Evolutionary conservation across 805 yeast genomes (phyloP).

Genomic region (Clavispora asparagi): DNA sequence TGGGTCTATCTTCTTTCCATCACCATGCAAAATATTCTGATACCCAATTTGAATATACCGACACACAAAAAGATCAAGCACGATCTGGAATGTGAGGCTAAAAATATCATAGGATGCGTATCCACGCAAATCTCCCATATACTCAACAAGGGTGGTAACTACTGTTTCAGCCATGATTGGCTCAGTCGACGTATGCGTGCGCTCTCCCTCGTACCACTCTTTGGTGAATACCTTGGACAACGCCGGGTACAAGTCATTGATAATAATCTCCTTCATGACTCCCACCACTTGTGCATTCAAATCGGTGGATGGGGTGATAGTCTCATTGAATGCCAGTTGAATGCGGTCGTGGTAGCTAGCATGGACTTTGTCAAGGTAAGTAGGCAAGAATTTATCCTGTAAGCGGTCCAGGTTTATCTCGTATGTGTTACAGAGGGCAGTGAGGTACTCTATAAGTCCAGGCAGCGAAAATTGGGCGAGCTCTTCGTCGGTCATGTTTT

Average conservation of each 20-base stretch:
- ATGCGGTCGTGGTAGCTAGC: constrained; percentile 32
- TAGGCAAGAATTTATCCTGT: constrained; percentile 60
- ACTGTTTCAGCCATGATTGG: constrained; percentile 52
- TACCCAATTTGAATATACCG: constrained; percentile 36
- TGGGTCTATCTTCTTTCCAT: constrained; percentile 39
- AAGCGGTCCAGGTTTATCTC: constrained; percentile 67
- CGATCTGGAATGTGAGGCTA: constrained; percentile 32
- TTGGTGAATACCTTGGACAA: constrained; percentile 60
- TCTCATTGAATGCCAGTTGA: constrained; percentile 33
- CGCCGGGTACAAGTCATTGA: constrained; percentile 65
- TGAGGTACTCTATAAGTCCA: constrained; percentile 74
- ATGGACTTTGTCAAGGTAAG: constrained; percentile 56
- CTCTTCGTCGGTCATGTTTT: constrained; percentile 37
- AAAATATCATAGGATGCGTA: constrained; percentile 39
- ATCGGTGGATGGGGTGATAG: constrained; percentile 63
- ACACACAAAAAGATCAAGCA: constrained; percentile 34
- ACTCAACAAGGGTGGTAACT: constrained; percentile 70
- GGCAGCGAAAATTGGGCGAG: constrained; percentile 40
- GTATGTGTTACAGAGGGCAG: constrained; percentile 84
- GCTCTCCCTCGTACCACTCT: constrained; percentile 58
- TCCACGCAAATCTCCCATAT: constrained; percentile 57
- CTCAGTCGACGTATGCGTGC: constrained; percentile 21
- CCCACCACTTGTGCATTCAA: constrained; percentile 75
- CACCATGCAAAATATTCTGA: constrained; percentile 37
- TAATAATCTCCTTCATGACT: constrained; percentile 59